Base-by-base conservation (phyloP, 371 early-diverging fungal genomes). In the Mucor plumbeus region DNA sequence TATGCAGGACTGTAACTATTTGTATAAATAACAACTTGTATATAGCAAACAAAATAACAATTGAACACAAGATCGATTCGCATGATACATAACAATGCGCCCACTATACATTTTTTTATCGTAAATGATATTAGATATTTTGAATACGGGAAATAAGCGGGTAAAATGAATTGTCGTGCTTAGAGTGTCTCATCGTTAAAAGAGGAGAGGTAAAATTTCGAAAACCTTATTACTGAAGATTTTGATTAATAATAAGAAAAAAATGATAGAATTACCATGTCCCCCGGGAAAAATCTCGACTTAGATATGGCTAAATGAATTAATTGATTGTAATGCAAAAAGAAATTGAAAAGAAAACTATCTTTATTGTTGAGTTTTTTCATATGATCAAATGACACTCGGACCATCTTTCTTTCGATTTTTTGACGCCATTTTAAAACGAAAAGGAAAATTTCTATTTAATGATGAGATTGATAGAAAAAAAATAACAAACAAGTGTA, bases 61-160 rank as follows among this genome's bases (percentile, higher is more conserved):
- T 55, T 26, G 64, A 54, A 33, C 64, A 63, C 64, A 63, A 54
- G 64, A 63, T 63, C 64, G 54, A 63, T 55, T 63, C 64, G 26
- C 64, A 63, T 63, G 64, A 63, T 63, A 26, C 26, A 63, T 54
- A 38, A 63, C 64, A 63, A 61, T 61, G 48, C 61, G 50, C 47
- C 61, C 40, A 35, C 48, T 21, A 19, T 41, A 11, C 41, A n/a
- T 59, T 26, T 0, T 41, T 43, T 21, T 10, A 9, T 59, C 17
- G 13, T 41, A 15, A 3, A 8, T 44, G 44, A 8, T 3, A 44
- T n/a, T 44, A 5, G 9, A 26, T 26, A 26, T 3, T 3, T 26
- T 34, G 47, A 21, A 36, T 34, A 36, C 44, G 44, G 50, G 33
- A 61, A 53, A 55, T 55, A 35, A 35, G 55, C 55, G 35, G 35